Base-by-base conservation (phyloP, 2,329 filamentous ascomycete species). In the Fusarium subglutinans region DNA sequence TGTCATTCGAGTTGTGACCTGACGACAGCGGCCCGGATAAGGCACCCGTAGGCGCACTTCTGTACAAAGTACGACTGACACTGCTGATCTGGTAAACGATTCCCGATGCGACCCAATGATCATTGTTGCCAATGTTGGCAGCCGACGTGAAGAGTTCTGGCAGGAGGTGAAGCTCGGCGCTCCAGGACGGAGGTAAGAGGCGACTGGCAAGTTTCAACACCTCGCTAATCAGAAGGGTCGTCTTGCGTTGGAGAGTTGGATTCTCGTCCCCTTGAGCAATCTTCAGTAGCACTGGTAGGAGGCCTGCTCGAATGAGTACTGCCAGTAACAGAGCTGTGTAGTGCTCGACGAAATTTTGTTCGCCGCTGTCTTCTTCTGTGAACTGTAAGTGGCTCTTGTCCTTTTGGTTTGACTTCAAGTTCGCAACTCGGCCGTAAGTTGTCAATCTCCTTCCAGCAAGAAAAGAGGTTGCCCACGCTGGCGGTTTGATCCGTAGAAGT, bases 41-140 rank as follows among this genome's bases (percentile, higher is more conserved):
- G 3, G 79, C 78, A 8, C 82, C 82, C 0, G 87, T 85, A 4
- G 89, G 88, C 11, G 90, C 89, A 54, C 94, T 97, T 65, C 95
- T 90, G 80, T 97, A 97, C 20, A 99, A 85, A 1, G 95, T 98
- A 72, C 94, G 91, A 81, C 96, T 99, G 75, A 99, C 95, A 80
- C 96, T 98, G 84, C 98, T 98, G 61, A 99, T 97, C 80, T 98
- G 96, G 79, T 98, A 99, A 18, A 99, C 94, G 24, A 97, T 97
- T 13, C 94, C 92, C 13, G 94, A 95, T 12, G 96, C 94, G 64
- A 93, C 87, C 76, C 95, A 95, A 62, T 94, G 91, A 30, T 91
- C 88, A 37, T 95, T 90, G 26, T 90, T 87, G 28, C 90, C 86
- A 76, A 95, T 94, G 40, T 91, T 88, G 5, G 93, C 88, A 9